Base-by-base conservation (phyloP, 1,284 basidiomycete genomes). In the Tilletia indica region DNA sequence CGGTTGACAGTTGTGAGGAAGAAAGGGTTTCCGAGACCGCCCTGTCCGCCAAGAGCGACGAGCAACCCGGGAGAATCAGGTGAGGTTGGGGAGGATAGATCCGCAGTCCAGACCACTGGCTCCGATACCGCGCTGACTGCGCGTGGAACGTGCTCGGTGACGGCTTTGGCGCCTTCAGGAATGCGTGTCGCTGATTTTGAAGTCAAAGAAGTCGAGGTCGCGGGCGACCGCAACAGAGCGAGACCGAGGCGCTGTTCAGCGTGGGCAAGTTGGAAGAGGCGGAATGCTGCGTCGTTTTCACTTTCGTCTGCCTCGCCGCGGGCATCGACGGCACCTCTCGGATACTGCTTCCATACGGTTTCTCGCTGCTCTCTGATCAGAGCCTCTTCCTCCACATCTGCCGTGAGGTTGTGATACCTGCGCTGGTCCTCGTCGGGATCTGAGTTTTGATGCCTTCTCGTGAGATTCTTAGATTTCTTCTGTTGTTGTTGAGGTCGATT, bases 21-120 rank as follows among this genome's bases (percentile, higher is more conserved):
- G 78, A 92, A 90, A 0, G 94, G 92, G 80, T 99, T 99, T 5
- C 97, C 97, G 14, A 92, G 83, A 0, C 97, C 97, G 0, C 94
- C 93, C 2, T 84, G 76, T 0, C 97, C 97, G 1, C 97, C 97
- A 2, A 88, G 82, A 21, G 81, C 82, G 11, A 84, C 75, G 3
- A 83, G 73, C 16, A 80, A 51, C 49, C 79, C 79, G 0, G 77
- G 74, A 0, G 77, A 78, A 61, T 75, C 75, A 38, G 77, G 71
- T 0, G 81, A 77, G 19, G 81, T 83, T 0, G 81, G 77, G 16
- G 68, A 64, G 45, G 74, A 71, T 6, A 83, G 73, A 64, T 83
- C 82, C 54, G 81, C 72, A 0, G 68, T 58, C 79, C 79, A 82
- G 0, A 73, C 61, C 5, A 54, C 38, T 12, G 51, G 45, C 42